A percentile compares a stretch with the other conserved stretches of the same genome.
phyloP scores from a whole-genome alignment of 805 yeast genomes.

The Monosporozyma solicola region DNA sequence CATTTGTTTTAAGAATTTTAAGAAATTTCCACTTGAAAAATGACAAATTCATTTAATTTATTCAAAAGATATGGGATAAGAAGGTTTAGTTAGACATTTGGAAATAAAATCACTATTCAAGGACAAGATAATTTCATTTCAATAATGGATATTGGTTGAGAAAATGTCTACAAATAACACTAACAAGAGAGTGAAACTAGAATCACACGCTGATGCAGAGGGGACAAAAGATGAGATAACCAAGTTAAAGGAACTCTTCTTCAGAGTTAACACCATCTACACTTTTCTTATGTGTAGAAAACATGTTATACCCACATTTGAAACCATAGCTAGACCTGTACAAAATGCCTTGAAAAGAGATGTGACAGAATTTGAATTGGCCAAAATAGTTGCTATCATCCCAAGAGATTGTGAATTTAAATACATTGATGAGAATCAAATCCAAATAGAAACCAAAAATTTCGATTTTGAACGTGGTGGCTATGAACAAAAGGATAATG shows the following conservation, averaged over 20 bases:
- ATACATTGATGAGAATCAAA: conserved; percentile 72
- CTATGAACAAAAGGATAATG: conserved; percentile 47
- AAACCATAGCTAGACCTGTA: conserved; percentile 43
- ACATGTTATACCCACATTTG: conserved; percentile 50
- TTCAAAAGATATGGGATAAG: neutral
- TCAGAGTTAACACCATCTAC: conserved; percentile 48
- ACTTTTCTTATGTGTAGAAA: conserved; percentile 55
- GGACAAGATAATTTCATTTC: neutral
- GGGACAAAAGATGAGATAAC: neutral
- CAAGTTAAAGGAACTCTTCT: conserved; percentile 37
- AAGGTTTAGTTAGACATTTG: neutral
- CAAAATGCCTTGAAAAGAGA: conserved; percentile 40
- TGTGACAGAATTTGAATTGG: conserved; percentile 46
- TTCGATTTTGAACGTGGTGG: conserved; percentile 37
- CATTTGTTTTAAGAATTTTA: neutral
- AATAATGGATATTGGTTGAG: neutral
- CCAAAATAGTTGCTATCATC: conserved; percentile 49
- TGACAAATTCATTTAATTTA: neutral
- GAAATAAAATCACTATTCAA: neutral
- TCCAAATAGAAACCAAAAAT: conserved; percentile 32
- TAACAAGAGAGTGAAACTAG: neutral
- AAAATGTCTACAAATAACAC: neutral
- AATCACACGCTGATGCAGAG: neutral
- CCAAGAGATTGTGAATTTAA: conserved; percentile 65
- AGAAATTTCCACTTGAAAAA: neutral